Evolutionary conservation across 805 yeast genomes (phyloP).

Genomic region (Pichia exigua): DNA sequence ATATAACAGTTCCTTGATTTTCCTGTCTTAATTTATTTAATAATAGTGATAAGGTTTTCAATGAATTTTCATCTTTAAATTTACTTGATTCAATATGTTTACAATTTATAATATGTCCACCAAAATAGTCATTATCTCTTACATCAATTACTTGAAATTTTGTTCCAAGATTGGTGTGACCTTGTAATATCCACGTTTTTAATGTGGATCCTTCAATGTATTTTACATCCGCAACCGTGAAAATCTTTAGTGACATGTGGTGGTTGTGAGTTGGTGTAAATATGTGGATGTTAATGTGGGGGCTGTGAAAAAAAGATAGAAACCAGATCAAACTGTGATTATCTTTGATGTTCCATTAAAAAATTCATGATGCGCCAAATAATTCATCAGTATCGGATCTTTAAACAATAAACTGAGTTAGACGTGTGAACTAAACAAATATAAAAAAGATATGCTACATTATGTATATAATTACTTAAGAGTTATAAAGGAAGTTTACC

Average conservation of each 20-base stretch:
- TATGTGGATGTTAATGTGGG: too few relatives aligned
- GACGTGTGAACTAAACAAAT: too few relatives aligned
- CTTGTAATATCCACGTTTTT: conserved; percentile 37
- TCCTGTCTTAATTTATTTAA: conserved; percentile 24
- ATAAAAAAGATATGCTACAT: too few relatives aligned
- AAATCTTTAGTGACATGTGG: background rate
- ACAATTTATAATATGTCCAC: conserved; percentile 60
- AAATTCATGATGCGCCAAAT: too few relatives aligned
- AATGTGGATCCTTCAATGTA: conserved; percentile 40
- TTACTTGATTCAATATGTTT: conserved; percentile 47
- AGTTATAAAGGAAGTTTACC: too few relatives aligned
- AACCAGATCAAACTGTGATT: too few relatives aligned
- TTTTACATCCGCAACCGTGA: conserved; percentile 35
- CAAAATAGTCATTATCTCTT: conserved; percentile 73
- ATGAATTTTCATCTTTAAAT: conserved; percentile 30
- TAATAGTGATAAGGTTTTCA: conserved; percentile 26
- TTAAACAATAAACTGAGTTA: too few relatives aligned
- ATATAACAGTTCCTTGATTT: conserved; percentile 48
- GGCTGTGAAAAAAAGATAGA: too few relatives aligned
- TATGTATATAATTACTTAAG: too few relatives aligned
- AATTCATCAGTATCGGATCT: too few relatives aligned
- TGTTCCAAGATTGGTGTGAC: conserved; percentile 32
- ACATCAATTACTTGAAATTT: conserved; percentile 66
- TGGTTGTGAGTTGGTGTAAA: too few relatives aligned
- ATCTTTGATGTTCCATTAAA: too few relatives aligned